Percentiles rank a stretch among this genome's conserved stretches.
Conservation (phyloP, 1,139 yeast genomes). For the Candida tetrigidarum region DNA sequence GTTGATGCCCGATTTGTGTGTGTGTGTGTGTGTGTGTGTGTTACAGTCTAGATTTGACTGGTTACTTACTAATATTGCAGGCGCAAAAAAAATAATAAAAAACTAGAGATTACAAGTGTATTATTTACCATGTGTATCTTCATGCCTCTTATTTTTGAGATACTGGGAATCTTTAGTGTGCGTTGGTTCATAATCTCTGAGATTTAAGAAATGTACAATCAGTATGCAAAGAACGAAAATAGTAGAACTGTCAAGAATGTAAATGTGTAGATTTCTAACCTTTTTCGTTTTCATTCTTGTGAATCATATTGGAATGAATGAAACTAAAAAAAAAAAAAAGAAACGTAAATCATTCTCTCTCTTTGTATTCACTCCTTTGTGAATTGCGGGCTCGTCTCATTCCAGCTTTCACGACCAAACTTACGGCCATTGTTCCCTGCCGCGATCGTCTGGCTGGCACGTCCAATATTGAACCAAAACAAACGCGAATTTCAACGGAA, state of each 20-base stretch:
- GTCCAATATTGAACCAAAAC: not conserved
- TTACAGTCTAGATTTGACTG: not conserved
- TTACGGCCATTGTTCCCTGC: not conserved
- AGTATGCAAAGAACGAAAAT: not conserved
- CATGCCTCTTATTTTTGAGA: too few species aligned
- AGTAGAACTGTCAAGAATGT: conserved; percentile 3
- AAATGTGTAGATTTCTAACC: not conserved
- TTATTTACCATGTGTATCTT: too few species aligned
- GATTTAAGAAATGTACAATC: not conserved
- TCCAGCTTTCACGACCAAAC: not conserved
- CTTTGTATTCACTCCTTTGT: too few species aligned
- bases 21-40: too few species aligned
- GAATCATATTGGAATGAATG: not conserved
- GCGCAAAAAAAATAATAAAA: not conserved
- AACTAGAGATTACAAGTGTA: not conserved
- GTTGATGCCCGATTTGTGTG: too few species aligned
- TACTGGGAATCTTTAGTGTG: too few species aligned
- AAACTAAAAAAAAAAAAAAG: not conserved
- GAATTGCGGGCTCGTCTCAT: too few species aligned
- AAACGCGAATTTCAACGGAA: not conserved
- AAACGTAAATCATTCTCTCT: not conserved
- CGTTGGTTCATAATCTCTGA: not conserved
- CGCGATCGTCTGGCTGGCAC: not conserved
- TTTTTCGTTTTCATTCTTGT: not conserved
- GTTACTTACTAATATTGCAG: not conserved